Conservation (phyloP, 1,284 basidiomycete genomes). For the Agroathelia rolfsii region DNA sequence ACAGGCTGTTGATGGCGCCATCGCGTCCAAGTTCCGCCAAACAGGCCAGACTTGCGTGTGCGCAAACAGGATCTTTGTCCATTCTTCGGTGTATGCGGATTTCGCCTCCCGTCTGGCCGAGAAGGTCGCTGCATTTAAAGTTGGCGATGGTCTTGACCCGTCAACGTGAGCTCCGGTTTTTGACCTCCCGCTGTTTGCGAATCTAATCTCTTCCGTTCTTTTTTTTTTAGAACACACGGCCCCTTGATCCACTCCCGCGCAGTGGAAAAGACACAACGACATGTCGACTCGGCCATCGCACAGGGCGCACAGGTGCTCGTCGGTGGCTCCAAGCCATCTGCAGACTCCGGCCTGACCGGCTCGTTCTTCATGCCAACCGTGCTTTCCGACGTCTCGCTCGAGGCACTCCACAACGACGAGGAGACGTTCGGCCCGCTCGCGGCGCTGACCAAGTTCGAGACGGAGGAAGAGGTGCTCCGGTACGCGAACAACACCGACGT, state of each 20-base stretch:
- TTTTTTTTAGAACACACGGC: constrained; percentile 67
- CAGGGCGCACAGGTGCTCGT: constrained; percentile 83
- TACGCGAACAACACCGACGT: constrained; percentile 80
- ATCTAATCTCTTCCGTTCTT: background rate
- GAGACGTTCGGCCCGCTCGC: constrained; percentile 89
- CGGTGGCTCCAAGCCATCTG: constrained; percentile 66
- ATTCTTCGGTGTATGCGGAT: constrained; percentile 76
- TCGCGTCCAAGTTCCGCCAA: constrained; percentile 86
- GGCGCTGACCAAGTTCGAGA: constrained; percentile 75
- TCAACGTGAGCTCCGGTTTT: constrained; percentile 42
- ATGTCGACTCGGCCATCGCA: constrained; percentile 79
- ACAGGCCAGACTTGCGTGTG: constrained; percentile 89
- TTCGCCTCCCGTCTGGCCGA: constrained; percentile 78
- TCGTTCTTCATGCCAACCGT: constrained; percentile 90
- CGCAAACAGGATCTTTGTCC: constrained; percentile 82
- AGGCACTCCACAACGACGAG: constrained; percentile 57
- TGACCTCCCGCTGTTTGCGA: constrained; percentile 1
- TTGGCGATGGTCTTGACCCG: constrained; percentile 83
- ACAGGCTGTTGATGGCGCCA: constrained; percentile 82
- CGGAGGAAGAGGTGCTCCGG: constrained; percentile 85
- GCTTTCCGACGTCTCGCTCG: constrained; percentile 73
- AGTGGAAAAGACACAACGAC: constrained; percentile 77
- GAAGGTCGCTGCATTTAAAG: constrained; percentile 82
- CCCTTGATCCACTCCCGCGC: constrained; percentile 88
- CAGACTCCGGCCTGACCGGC: constrained; percentile 43